Evolutionary conservation across 148 eudicot species (phyloP), one percentile per base, ranked within the genome.

Genomic region (Chenopodium suecicum): DNA sequence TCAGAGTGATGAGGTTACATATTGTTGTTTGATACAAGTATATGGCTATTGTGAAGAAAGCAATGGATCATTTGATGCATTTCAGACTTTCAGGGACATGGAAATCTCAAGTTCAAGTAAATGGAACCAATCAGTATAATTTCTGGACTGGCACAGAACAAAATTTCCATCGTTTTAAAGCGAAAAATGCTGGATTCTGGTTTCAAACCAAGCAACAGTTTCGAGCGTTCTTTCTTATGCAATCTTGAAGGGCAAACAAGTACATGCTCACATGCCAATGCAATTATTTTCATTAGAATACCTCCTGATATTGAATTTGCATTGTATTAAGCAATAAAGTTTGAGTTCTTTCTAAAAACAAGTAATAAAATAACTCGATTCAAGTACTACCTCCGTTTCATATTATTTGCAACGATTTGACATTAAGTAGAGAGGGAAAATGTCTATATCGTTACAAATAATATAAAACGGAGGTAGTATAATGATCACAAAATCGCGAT

Each of bases 221-320:
- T 86, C 97, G 22, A 89, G 87, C 82, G 84, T 91, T 82, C 91
- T 63, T 88, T 88, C 34, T 79, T 87, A 67, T 85, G 88, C 20
- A 70, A 86, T 83, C 69, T 88, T 22, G 88, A 82, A 84, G 94
- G 84, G 88, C 25, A 89, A 88, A 82, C 86, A 89, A 79, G 48
- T 86, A 25, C 94, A 91, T 80, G 89, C 89, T 50, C 91, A 90
- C 86, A 92, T 80, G 89, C 89, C 58, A 89, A 91, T 88, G 91
- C 92, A 8, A 86, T 14, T 50, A 11, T 50, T 50, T 50, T 9
- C 54, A 50, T 50, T 50, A 50, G 13, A 50, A 50, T 50, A 50
- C 54, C 54, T 50, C 14, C 54, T 9, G 12, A 50, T 2, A 48
- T 2, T 50, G 16, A 1, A 9, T 50, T 50, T 50, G 16, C 54